phyloP scores from a whole-genome alignment of 23 red algal species.

The Gracilaria domingensis region DNA sequence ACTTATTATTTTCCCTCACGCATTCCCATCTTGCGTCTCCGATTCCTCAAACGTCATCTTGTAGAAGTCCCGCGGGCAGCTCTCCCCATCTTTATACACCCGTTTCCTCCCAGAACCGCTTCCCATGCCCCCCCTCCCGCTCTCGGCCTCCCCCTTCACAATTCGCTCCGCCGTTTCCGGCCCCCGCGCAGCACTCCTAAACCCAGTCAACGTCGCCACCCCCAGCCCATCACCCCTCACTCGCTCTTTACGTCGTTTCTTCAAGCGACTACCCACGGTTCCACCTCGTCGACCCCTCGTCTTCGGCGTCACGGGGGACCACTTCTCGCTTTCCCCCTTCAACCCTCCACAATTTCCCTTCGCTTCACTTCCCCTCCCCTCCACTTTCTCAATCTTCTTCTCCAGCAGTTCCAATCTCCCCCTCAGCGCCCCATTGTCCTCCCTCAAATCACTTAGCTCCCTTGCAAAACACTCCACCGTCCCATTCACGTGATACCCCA shows the following conservation, averaged over 20 bases:
- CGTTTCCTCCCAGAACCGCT: neutral
- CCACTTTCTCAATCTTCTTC: neutral
- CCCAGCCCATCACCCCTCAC: neutral
- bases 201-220: neutral
- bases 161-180: neutral
- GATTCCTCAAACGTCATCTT: slow-evolving; percentile 2
- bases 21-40: neutral
- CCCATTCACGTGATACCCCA: neutral
- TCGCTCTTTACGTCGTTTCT: neutral
- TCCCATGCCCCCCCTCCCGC: neutral
- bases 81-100: neutral
- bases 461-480: neutral
- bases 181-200: neutral
- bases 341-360: neutral
- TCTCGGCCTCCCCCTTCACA: neutral
- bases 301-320: neutral
- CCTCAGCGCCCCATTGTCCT: neutral
- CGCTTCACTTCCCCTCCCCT: slow-evolving; percentile 3
- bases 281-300: too few relatives aligned
- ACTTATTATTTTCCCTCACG: too few relatives aligned
- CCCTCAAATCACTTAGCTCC: neutral
- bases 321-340: neutral
- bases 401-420: neutral
- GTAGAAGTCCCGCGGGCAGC: neutral
- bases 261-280: too few relatives aligned